Conservation (phyloP, 2,329 filamentous ascomycete genomes). For the Pseudogymnoascus sp. region DNA sequence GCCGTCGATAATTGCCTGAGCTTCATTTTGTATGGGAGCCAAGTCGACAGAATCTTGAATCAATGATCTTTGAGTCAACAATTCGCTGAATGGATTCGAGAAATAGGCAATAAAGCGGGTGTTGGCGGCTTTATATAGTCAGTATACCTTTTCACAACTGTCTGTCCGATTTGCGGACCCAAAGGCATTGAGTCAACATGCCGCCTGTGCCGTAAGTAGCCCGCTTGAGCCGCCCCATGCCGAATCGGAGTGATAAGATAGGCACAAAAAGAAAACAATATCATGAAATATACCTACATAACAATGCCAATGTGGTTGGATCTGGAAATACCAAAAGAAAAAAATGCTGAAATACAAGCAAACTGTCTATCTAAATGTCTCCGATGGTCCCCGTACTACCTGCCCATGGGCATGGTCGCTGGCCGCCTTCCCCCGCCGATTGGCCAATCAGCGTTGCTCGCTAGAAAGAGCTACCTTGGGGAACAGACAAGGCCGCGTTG, state of each 20-base stretch:
- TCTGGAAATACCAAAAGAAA: not conserved
- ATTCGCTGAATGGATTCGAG: not conserved
- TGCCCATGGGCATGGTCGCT: not conserved
- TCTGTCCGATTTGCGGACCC: conserved; percentile 9
- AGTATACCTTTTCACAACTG: not conserved
- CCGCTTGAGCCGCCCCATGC: conserved; percentile 8
- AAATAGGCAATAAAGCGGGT: not conserved
- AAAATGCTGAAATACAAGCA: not conserved
- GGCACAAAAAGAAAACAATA: not conserved
- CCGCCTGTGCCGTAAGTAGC: not conserved
- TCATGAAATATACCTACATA: not conserved
- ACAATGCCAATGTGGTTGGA: not conserved
- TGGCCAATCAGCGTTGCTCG: conserved; percentile 2
- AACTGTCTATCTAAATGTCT: not conserved
- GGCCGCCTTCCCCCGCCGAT: not conserved
- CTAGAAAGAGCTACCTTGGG: conserved; percentile 6
- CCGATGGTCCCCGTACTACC: not conserved
- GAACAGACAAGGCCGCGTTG: conserved; percentile 7
- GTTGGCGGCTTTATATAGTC: conserved; percentile 5
- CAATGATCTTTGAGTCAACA: conserved; percentile 6
- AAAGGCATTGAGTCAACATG: conserved; percentile 8
- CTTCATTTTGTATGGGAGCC: conserved; percentile 7
- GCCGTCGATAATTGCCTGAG: conserved; percentile 2
- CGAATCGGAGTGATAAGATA: not conserved
- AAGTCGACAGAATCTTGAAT: not conserved